A percentile compares a stretch with the other conserved stretches of the same genome.
Conservation (phyloP, 139 green algal species). For the Edaphochlamys debaryana region DNA sequence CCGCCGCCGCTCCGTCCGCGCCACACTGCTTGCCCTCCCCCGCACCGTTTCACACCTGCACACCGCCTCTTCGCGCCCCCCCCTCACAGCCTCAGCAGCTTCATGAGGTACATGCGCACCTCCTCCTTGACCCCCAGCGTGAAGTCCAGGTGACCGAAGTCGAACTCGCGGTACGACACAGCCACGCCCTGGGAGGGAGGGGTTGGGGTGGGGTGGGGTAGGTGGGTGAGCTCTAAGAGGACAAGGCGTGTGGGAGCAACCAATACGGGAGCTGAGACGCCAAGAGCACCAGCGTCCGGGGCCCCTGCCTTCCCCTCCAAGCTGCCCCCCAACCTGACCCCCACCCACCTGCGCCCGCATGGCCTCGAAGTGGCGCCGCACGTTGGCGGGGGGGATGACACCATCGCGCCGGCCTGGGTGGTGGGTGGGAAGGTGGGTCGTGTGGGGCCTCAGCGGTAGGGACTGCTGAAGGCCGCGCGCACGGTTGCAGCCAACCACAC, state of each 20-base stretch:
- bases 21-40: too few species aligned
- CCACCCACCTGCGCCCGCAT: constrained; percentile 68
- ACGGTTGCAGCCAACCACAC: too few species aligned
- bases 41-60: not conserved
- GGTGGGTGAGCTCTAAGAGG: too few species aligned
- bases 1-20: too few species aligned
- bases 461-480: too few species aligned
- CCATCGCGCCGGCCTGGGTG: constrained; percentile 83
- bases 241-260: too few species aligned
- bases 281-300: not conserved
- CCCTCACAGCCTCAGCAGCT: constrained; percentile 33
- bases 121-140: constrained; percentile 83
- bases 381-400: constrained; percentile 78
- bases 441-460: too few species aligned
- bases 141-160: constrained; percentile 94
- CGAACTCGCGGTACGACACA: constrained; percentile 86
- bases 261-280: too few species aligned
- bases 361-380: constrained; percentile 66
- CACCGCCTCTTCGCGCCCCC: not conserved
- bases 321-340: too few species aligned
- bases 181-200: constrained; percentile 36
- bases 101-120: constrained; percentile 66
- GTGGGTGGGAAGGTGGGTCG: too few species aligned
- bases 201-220: not conserved
- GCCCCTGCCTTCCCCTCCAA: too few species aligned